Evolutionary conservation across 495 filamentous ascomycete species (phyloP).

Genomic region (Peziza echinospora): DNA sequence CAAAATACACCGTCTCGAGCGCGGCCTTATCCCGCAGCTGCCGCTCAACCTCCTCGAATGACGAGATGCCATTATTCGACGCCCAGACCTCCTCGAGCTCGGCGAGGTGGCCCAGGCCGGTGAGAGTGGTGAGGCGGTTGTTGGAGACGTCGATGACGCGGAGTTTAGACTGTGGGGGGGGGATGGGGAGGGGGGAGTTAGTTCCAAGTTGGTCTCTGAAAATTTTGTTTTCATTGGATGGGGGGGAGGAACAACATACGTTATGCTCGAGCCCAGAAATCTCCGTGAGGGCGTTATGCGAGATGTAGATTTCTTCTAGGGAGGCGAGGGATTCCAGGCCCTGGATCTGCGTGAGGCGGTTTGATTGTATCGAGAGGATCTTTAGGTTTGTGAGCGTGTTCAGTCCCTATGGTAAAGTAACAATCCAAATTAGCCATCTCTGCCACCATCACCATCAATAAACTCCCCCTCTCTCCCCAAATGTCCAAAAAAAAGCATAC

Average conservation of each 20-base stretch:
- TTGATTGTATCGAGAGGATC: slow-evolving; percentile 91
- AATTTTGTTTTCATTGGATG: slow-evolving; percentile 1
- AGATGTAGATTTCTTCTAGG: slow-evolving; percentile 90
- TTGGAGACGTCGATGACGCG: slow-evolving; percentile 74
- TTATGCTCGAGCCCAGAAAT: slow-evolving; percentile 56
- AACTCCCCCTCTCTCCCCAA: too few species aligned
- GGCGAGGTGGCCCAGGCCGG: slow-evolving; percentile 41
- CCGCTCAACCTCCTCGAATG: slow-evolving; percentile 65
- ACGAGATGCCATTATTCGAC: slow-evolving; percentile 59
- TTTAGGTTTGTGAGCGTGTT: slow-evolving; percentile 56
- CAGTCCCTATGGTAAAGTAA: too few species aligned
- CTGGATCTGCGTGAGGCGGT: slow-evolving; percentile 63
- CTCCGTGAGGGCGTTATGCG: slow-evolving; percentile 76
- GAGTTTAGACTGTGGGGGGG: slow-evolving; percentile 27
- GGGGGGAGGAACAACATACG: slow-evolving; percentile 6
- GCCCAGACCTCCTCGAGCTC: slow-evolving; percentile 85
- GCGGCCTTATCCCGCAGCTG: slow-evolving; percentile 49
- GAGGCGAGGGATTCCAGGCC: slow-evolving; percentile 50
- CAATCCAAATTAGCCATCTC: not conserved
- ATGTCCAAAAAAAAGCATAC: too few species aligned
- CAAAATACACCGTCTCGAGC: slow-evolving; percentile 86
- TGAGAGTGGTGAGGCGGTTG: slow-evolving; percentile 58
- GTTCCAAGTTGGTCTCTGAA: not conserved
- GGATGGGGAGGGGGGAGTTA: not conserved
- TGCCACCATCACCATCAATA: not conserved